Conservation (phyloP, 2,329 filamentous ascomycete species). For the Apiospora hydei region DNA sequence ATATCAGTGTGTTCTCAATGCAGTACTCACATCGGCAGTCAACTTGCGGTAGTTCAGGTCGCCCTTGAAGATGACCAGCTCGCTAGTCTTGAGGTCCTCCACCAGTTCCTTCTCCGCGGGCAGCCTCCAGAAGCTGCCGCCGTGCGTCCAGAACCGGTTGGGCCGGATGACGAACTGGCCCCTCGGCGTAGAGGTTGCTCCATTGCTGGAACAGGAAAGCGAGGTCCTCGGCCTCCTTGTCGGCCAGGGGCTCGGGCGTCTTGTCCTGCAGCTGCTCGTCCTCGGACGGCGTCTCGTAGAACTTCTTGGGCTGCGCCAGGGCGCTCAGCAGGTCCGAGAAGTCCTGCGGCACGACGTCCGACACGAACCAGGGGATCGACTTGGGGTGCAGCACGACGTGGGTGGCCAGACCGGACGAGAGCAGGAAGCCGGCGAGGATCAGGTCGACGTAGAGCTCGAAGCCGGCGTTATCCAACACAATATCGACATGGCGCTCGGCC, state of each 20-base stretch:
- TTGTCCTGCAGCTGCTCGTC: constrained; percentile 67
- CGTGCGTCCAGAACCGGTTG: constrained; percentile 90
- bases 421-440: constrained; percentile 87
- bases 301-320: constrained; percentile 76
- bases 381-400: constrained; percentile 91
- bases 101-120: constrained; percentile 71
- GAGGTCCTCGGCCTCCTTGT: constrained; percentile 72
- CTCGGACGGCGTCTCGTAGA: constrained; percentile 79
- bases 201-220: constrained; percentile 83
- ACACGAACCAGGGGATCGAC: constrained; percentile 97
- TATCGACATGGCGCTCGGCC: constrained; percentile 81
- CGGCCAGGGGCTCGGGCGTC: constrained; percentile 67
- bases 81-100: constrained; percentile 80
- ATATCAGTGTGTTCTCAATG: background rate
- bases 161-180: constrained; percentile 84
- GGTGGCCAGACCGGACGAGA: constrained; percentile 85
- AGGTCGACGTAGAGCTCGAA: constrained; percentile 98
- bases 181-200: constrained; percentile 81
- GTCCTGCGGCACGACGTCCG: constrained; percentile 87
- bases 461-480: constrained; percentile 95
- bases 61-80: constrained; percentile 95
- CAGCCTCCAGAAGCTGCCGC: constrained; percentile 87
- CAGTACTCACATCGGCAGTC: constrained; percentile 77
- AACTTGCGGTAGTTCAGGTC: constrained; percentile 97
- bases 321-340: constrained; percentile 83